Evolutionary conservation across 257 asterid species (phyloP).

Genomic region (Paulownia fortunei): DNA sequence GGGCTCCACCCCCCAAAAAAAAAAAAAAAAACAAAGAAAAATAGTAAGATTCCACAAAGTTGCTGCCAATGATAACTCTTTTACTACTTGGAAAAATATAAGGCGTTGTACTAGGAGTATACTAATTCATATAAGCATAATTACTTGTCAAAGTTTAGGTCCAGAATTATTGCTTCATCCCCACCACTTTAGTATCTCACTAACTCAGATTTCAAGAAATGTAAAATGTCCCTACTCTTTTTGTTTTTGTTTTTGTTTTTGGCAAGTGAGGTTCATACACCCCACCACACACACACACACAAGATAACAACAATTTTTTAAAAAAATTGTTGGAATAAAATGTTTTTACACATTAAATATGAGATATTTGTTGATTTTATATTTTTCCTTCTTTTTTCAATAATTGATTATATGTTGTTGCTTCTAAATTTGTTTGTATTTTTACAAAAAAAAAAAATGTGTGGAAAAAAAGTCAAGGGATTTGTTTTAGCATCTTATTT

Average conservation of each 20-base stretch:
- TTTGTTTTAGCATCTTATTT: neutral
- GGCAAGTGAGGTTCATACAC: too few species aligned
- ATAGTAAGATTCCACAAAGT: neutral
- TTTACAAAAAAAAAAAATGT: neutral
- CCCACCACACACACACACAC: too few species aligned
- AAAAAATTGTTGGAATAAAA: neutral
- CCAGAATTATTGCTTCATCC: neutral
- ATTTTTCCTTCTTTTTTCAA: neutral
- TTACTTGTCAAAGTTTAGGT: neutral
- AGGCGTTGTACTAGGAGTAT: neutral
- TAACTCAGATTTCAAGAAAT: neutral
- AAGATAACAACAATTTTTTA: neutral
- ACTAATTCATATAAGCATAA: too few species aligned
- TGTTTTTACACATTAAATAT: neutral
- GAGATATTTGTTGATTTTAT: neutral
- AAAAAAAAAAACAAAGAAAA: too few species aligned
- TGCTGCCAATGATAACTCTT: too few species aligned
- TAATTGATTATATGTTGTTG: neutral
- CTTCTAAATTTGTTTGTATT: neutral
- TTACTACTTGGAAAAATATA: too few species aligned
- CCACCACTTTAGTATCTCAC: neutral
- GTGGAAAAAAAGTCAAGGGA: neutral
- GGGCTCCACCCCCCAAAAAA: neutral
- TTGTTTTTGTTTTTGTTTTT: too few species aligned
- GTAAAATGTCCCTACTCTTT: neutral